Conservation (phyloP, 176 grass and related monocot species). For the Raddia guianensis region DNA sequence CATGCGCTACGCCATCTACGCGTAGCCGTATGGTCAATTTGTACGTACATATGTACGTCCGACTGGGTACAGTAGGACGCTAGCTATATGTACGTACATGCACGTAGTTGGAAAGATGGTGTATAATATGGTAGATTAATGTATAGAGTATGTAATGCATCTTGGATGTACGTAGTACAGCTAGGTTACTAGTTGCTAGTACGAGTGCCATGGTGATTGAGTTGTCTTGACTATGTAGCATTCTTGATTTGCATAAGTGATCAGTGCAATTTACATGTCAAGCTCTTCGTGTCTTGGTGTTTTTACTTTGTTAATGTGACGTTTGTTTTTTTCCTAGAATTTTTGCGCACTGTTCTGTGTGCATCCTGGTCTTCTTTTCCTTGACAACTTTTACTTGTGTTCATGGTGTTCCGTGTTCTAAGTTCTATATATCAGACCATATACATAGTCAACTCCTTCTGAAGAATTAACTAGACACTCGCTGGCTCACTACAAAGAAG, state of each 20-base stretch:
- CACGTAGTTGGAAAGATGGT: not conserved
- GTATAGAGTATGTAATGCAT: constrained; percentile 3
- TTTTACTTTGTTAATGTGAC: not conserved
- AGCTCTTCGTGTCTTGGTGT: not conserved
- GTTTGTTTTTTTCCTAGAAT: not conserved
- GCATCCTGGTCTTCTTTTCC: not conserved
- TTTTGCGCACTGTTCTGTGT: not conserved
- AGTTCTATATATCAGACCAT: not conserved
- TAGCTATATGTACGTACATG: not conserved
- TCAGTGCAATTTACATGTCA: not conserved
- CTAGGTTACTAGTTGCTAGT: not conserved
- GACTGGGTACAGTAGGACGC: not conserved
- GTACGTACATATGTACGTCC: not conserved
- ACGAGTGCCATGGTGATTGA: not conserved
- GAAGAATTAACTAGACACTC: not conserved
- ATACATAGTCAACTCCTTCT: not conserved
- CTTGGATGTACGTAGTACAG: too few relatives aligned
- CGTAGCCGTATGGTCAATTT: constrained; percentile 25
- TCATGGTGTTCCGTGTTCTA: too few relatives aligned
- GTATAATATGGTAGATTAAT: constrained; percentile 8
- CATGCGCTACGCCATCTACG: constrained; percentile 83
- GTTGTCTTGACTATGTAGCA: constrained; percentile 4
- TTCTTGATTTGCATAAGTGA: constrained; percentile 18
- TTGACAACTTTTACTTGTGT: too few relatives aligned
- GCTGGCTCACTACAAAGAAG: not conserved